phyloP scores from a whole-genome alignment of 139 green algal species.

The Gonium pectorale region DNA sequence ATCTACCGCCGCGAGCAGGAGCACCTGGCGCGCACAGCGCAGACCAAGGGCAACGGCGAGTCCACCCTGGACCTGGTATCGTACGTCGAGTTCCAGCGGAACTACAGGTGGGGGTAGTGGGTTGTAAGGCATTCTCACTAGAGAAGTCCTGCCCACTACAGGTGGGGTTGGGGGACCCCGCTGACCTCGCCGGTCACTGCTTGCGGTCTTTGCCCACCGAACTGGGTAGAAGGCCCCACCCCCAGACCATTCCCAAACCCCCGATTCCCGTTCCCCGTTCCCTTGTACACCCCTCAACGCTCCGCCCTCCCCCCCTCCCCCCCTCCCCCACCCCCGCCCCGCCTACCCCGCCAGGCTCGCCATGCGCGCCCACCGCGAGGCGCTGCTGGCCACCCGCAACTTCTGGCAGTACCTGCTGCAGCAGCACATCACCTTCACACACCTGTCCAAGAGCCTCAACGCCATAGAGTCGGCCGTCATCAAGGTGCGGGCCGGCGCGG shows the following conservation, averaged over 20 bases:
- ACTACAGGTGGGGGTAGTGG: constrained; percentile 18
- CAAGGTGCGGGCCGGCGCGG: constrained; percentile 19
- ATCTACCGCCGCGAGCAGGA: constrained; percentile 54
- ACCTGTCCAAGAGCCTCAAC: constrained; percentile 43
- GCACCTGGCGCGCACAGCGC: constrained; percentile 51
- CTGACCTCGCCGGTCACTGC: no score
- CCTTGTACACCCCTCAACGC: background rate
- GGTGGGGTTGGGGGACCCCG: no score
- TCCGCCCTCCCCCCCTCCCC: background rate
- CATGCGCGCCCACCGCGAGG: constrained; percentile 38
- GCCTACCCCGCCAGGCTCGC: background rate
- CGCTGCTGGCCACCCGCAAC: constrained; percentile 54
- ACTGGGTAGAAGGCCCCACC: no score
- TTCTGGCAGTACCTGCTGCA: constrained; percentile 66
- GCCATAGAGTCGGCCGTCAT: constrained; percentile 30
- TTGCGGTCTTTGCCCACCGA: no score
- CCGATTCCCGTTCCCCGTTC: no score
- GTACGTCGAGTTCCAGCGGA: constrained; percentile 67
- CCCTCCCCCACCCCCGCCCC: background rate
- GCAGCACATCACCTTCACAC: constrained; percentile 52
- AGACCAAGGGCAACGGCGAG: constrained; percentile 45
- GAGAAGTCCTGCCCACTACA: no score
- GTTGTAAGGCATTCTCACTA: no score
- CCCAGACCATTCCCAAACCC: no score
- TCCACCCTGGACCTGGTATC: constrained; percentile 58